These are phyloP conservation scores for Fusarium cyanostomum DNA, from an alignment of 2,329 filamentous ascomycete species.

Conservation along the genomic window DNA sequence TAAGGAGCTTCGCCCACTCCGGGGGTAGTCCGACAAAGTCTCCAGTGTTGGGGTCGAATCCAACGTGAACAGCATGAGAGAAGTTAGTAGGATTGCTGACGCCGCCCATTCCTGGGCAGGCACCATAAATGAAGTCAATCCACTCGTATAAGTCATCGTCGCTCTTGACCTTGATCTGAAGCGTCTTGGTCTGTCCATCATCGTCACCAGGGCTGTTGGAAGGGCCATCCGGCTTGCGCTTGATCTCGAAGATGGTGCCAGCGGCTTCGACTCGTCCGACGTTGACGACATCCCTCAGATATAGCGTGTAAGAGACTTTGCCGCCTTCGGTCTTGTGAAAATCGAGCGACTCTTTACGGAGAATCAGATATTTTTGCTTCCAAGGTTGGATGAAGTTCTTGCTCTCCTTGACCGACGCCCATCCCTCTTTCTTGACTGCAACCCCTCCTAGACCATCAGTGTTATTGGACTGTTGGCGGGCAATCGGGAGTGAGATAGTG, in stretches of 20 bases:
- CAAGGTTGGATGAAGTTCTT: constrained; percentile 83
- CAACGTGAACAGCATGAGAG: constrained; percentile 95
- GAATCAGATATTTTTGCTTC: constrained; percentile 91
- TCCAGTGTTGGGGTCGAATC: constrained; percentile 94
- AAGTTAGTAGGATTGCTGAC: constrained; percentile 99
- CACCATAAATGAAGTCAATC: constrained; percentile 98
- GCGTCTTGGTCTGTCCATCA: constrained; percentile 81
- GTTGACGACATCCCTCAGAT: constrained; percentile 86
- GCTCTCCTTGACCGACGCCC: constrained; percentile 90
- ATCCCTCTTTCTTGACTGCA: constrained; percentile 81
- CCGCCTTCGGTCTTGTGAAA: constrained; percentile 92
- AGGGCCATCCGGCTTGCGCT: constrained; percentile 73
- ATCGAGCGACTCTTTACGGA: constrained; percentile 92
- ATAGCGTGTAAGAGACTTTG: constrained; percentile 87
- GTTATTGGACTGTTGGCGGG: constrained; percentile 68
- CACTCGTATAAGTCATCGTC: constrained; percentile 98
- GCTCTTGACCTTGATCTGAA: constrained; percentile 92
- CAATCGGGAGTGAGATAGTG: constrained; percentile 76
- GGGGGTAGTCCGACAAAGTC: constrained; percentile 94
- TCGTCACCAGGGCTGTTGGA: constrained; percentile 79
- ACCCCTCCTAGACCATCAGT: constrained; percentile 73
- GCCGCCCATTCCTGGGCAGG: constrained; percentile 96
- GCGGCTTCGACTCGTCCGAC: constrained; percentile 92
- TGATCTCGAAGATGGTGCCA: constrained; percentile 94
- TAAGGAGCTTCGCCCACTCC: constrained; percentile 97